phyloP scores from a whole-genome alignment of 257 asterid genomes.

The Asclepias syriaca region DNA sequence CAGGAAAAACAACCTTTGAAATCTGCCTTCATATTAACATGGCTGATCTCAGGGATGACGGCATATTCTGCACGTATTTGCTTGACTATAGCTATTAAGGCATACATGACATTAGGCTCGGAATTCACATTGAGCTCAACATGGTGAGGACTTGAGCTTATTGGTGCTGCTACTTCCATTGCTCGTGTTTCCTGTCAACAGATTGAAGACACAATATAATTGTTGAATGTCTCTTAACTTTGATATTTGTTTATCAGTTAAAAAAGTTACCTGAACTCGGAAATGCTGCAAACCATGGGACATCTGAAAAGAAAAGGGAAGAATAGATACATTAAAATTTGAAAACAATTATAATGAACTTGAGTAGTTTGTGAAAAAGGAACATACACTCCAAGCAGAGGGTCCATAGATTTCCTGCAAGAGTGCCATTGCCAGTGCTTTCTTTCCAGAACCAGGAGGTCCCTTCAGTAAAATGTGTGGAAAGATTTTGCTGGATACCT shows the following conservation, averaged over 20 bases:
- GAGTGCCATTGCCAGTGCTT: constrained; percentile 61
- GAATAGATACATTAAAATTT: not conserved
- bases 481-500: constrained; percentile 47
- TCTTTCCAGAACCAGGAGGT: constrained; percentile 76
- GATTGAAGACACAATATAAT: not conserved
- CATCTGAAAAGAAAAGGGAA: constrained; percentile 39
- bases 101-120: constrained; percentile 63
- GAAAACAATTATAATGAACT: not conserved
- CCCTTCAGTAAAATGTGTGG: constrained; percentile 72
- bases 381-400: constrained; percentile 55
- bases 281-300: constrained; percentile 65
- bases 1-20: constrained; percentile 45
- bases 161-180: constrained; percentile 53
- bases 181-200: constrained; percentile 58
- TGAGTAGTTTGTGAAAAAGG: not conserved
- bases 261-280: constrained; percentile 49
- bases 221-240: not conserved
- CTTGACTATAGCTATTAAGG: constrained; percentile 67
- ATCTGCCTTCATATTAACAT: constrained; percentile 39
- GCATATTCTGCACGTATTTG: constrained; percentile 53
- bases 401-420: constrained; percentile 69
- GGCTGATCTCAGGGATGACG: constrained; percentile 64
- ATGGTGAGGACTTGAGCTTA: constrained; percentile 80
- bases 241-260: not conserved
- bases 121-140: constrained; percentile 61